Percentiles rank a stretch among this genome's conserved stretches.
Evolutionary conservation across 208 protist species (phyloP).

Genomic region (Leishmania arabica): DNA sequence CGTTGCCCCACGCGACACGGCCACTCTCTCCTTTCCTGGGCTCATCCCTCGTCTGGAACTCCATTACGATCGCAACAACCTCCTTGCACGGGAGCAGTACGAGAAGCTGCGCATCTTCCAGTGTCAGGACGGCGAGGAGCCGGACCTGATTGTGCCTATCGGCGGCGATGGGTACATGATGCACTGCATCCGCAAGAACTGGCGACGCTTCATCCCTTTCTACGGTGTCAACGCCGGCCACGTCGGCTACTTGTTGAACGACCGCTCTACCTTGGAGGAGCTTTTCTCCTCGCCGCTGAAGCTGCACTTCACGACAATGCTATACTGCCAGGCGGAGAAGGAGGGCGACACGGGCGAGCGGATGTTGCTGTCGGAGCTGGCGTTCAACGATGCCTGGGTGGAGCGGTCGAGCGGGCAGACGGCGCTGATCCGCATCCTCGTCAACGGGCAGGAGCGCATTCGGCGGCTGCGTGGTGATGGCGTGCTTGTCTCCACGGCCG

Average conservation of each 20-base stretch:
- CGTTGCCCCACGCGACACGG: constrained; percentile 38
- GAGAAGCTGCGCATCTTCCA: constrained; percentile 83
- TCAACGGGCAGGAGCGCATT: constrained; percentile 90
- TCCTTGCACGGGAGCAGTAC: constrained; percentile 80
- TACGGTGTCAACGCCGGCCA: constrained; percentile 92
- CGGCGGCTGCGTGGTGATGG: constrained; percentile 79
- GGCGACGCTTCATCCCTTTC: constrained; percentile 90
- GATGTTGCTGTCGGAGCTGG: constrained; percentile 75
- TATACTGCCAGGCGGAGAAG: constrained; percentile 87
- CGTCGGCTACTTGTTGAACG: constrained; percentile 89
- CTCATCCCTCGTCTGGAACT: constrained; percentile 84
- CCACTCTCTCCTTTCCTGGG: constrained; percentile 63
- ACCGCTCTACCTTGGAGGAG: constrained; percentile 75
- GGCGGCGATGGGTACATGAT: constrained; percentile 94
- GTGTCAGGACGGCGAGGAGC: constrained; percentile 60
- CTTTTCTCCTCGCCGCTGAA: constrained; percentile 87
- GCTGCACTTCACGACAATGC: constrained; percentile 86
- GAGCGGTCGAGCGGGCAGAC: constrained; percentile 91
- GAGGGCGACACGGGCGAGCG: constrained; percentile 68
- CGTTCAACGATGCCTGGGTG: constrained; percentile 93
- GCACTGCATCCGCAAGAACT: constrained; percentile 92
- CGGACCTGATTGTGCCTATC: constrained; percentile 91
- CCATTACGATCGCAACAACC: constrained; percentile 87
- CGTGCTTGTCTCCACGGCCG: constrained; percentile 87
- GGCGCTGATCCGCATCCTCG: constrained; percentile 85